These are phyloP conservation scores for Paratinospora sagittata DNA, from an alignment of 164 flowering plant species.

Conservation along the genomic window DNA sequence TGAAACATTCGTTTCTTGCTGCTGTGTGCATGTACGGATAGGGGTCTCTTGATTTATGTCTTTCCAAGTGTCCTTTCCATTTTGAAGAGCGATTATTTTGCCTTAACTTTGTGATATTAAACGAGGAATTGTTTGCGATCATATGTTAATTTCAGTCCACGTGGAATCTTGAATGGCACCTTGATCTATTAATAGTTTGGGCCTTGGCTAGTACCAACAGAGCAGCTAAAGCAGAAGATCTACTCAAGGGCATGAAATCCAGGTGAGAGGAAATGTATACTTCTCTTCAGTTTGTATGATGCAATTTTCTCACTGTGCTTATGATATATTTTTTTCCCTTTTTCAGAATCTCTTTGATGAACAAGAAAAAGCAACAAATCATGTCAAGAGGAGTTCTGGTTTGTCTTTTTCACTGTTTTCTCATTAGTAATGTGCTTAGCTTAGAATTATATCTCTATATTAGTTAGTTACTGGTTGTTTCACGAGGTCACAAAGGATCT, in stretches of 20 bases:
- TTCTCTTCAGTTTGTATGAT: not conserved
- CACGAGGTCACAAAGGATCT: not conserved
- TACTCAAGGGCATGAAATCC: conserved; percentile 51
- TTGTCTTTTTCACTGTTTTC: conserved; percentile 16
- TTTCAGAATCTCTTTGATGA: conserved; percentile 47
- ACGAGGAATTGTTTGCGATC: not conserved
- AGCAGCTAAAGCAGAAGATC: conserved; percentile 47
- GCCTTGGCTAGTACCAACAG: conserved; percentile 51
- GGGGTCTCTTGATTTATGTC: not conserved
- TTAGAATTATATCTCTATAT: not conserved
- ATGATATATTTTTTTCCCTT: not conserved
- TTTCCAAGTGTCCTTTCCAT: no score
- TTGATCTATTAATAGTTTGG: conserved; percentile 76
- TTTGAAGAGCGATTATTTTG: not conserved
- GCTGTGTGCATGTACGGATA: not conserved
- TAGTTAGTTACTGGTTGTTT: not conserved
- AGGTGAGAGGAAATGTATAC: conserved; percentile 33
- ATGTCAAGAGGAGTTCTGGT: conserved; percentile 69
- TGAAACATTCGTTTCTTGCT: no score
- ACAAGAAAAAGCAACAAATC: conserved; percentile 47
- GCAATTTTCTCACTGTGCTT: not conserved
- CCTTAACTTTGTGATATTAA: not conserved
- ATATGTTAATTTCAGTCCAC: conserved; percentile 29
- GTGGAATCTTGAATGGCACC: conserved; percentile 81
- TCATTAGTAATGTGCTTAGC: not conserved